Conservation (phyloP, 1,284 basidiomycete genomes). For the Omphalotus olearius region DNA sequence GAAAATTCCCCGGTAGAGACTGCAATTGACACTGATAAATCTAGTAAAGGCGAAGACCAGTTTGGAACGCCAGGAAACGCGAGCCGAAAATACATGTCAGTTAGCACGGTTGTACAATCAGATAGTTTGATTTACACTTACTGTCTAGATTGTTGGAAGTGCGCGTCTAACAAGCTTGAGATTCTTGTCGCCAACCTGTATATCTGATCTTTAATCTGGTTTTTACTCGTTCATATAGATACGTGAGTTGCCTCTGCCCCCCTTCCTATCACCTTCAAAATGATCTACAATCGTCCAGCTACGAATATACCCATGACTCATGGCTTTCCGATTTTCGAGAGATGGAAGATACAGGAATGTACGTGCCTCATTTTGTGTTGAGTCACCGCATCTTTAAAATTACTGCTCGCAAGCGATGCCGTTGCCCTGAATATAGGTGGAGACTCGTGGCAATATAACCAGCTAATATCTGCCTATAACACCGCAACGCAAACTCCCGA, state of each 20-base stretch:
- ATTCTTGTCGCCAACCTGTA: neutral
- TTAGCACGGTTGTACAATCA: constrained; percentile 1
- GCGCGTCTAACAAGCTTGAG: constrained; percentile 18
- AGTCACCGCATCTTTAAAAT: neutral
- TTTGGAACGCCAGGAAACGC: neutral
- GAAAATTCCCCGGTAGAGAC: too few species aligned
- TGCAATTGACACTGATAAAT: too few species aligned
- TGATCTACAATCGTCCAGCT: constrained; percentile 22
- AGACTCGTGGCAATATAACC: constrained; percentile 32
- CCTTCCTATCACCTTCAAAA: neutral
- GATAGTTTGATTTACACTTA: neutral
- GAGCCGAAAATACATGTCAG: constrained; percentile 37
- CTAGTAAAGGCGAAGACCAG: neutral
- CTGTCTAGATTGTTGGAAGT: constrained; percentile 42
- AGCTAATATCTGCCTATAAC: constrained; percentile 34
- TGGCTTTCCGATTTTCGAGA: constrained; percentile 36
- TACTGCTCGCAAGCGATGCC: constrained; percentile 31
- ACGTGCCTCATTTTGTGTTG: constrained; percentile 16
- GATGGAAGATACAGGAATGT: constrained; percentile 36
- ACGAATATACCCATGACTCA: constrained; percentile 30
- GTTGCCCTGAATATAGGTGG: constrained; percentile 40
- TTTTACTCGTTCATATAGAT: constrained; percentile 22
- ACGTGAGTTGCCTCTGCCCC: constrained; percentile 27
- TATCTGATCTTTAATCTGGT: neutral
- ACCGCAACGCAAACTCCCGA: constrained; percentile 28